Percentiles rank a stretch among this genome's conserved stretches.
Conservation (phyloP, 305 asterid species). For the Solanum chacoense region DNA sequence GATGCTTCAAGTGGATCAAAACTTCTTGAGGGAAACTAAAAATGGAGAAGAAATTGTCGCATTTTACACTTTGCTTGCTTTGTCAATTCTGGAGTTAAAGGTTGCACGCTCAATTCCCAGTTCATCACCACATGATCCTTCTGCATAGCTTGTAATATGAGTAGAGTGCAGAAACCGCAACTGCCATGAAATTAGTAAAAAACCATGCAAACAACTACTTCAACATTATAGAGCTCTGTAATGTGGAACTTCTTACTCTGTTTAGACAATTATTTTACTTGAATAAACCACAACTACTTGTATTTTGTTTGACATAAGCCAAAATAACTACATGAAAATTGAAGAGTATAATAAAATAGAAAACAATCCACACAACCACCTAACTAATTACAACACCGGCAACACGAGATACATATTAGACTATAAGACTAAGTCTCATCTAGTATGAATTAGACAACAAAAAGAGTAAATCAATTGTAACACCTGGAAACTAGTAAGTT, state of each 20-base stretch:
- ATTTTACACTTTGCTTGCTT: no score
- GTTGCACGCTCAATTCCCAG: neutral
- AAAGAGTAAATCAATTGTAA: neutral
- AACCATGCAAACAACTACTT: conserved; percentile 20
- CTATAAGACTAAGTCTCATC: neutral
- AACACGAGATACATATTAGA: neutral
- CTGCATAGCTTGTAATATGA: conserved; percentile 59
- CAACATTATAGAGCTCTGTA: neutral
- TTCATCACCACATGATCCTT: conserved; percentile 51
- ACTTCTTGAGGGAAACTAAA: neutral
- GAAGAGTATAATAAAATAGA: neutral
- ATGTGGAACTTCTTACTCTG: neutral
- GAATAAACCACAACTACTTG: neutral
- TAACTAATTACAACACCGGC: neutral
- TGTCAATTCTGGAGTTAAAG: neutral
- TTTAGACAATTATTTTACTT: neutral
- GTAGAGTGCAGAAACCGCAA: conserved; percentile 31
- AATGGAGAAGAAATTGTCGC: neutral
- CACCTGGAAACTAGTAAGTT: no score
- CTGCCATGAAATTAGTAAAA: conserved; percentile 31
- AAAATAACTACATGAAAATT: no score
- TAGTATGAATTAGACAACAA: neutral
- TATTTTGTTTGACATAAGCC: neutral
- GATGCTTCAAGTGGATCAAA: neutral
- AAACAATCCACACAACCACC: neutral